A percentile compares a stretch with the other conserved stretches of the same genome.
These are phyloP conservation scores for Haplosporangium gracile DNA, from an alignment of 192 early-diverging fungal species.

Conservation along the genomic window DNA sequence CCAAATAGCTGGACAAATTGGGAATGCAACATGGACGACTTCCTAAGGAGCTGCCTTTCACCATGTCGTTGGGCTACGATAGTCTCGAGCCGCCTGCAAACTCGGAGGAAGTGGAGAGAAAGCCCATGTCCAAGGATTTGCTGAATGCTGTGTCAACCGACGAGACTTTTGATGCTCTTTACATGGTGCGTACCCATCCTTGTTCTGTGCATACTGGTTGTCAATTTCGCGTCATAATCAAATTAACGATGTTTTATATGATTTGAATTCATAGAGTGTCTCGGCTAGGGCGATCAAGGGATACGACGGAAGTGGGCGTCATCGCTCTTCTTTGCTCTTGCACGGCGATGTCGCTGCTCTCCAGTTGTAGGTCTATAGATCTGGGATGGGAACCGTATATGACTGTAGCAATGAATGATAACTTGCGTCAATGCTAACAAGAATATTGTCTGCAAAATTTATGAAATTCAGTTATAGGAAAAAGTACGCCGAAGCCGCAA, in stretches of 20 bases:
- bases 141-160: constrained; percentile 66
- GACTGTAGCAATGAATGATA: background rate
- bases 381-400: background rate
- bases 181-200: constrained; percentile 66
- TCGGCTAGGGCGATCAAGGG: constrained; percentile 76
- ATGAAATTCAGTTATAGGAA: constrained; percentile 55
- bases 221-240: background rate
- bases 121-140: constrained; percentile 76
- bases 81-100: constrained; percentile 6
- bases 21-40: constrained; percentile 72
- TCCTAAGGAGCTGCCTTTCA: constrained; percentile 66
- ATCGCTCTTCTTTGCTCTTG: constrained; percentile 70
- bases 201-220: background rate
- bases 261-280: constrained; percentile 58
- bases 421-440: background rate
- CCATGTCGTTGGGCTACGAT: constrained; percentile 63
- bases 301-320: constrained; percentile 75
- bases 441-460: background rate
- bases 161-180: constrained; percentile 80
- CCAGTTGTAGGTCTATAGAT: constrained; percentile 71
- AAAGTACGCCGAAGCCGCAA: constrained; percentile 74
- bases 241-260: background rate
- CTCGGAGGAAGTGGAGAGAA: constrained; percentile 38
- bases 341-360: constrained; percentile 84
- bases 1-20: constrained; percentile 77